phyloP scores from a whole-genome alignment of 1,284 basidiomycete genomes.

The Ceratobasidium sp. region DNA sequence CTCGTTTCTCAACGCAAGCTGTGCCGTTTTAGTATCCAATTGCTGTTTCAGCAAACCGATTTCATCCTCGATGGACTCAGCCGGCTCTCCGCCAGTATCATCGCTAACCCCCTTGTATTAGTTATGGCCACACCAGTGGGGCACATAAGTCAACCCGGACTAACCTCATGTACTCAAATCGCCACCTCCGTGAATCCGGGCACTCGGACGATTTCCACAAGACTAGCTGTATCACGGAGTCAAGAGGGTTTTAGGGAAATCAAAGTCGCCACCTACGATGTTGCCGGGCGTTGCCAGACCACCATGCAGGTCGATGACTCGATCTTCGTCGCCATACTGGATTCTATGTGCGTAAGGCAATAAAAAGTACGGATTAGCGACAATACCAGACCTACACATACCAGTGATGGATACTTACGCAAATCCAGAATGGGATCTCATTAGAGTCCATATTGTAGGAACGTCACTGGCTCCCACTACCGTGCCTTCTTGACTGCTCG shows the following conservation, averaged over 20 bases:
- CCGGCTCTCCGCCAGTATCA: slow-evolving; percentile 19
- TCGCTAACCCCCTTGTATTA: slow-evolving; percentile 10
- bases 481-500: background rate
- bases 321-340: background rate
- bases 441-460: background rate
- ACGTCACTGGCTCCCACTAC: background rate
- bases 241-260: background rate
- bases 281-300: background rate
- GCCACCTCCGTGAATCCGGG: slow-evolving; percentile 1
- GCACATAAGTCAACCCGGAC: background rate
- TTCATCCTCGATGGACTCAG: slow-evolving; percentile 11
- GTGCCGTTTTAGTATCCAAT: slow-evolving; percentile 1
- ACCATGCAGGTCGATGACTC: slow-evolving; percentile 9
- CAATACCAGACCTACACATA: no score
- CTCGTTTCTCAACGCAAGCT: slow-evolving; percentile 8
- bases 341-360: background rate
- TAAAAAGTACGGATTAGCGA: background rate
- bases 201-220: background rate
- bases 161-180: slow-evolving; percentile 7
- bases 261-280: background rate
- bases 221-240: background rate
- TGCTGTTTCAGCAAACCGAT: background rate
- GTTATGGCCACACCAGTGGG: background rate
- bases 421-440: slow-evolving; percentile 1
- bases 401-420: background rate